These are phyloP conservation scores for Diplocarpon mali DNA, from an alignment of 2,329 filamentous ascomycete species.

Conservation along the genomic window DNA sequence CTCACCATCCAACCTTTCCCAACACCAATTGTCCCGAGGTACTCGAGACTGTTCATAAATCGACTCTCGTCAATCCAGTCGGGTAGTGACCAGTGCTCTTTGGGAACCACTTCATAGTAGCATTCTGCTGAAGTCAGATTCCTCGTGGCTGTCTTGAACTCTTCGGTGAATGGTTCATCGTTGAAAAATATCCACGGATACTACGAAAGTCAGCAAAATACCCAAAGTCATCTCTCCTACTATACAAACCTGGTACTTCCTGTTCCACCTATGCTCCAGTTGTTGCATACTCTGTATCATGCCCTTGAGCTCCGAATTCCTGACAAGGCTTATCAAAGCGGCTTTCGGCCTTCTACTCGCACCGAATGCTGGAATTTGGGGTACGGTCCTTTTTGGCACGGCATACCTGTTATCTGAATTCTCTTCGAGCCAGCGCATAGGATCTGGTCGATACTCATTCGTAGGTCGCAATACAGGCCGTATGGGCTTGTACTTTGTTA, in stretches of 20 bases:
- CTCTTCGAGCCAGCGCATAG: slow-evolving; percentile 26
- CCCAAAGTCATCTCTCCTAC: not conserved
- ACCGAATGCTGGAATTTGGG: not conserved
- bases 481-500: slow-evolving; percentile 7
- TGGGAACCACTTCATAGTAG: slow-evolving; percentile 62
- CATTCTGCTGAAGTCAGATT: slow-evolving; percentile 61
- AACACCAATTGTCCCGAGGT: slow-evolving; percentile 86
- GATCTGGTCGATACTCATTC: slow-evolving; percentile 18
- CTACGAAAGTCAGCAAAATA: slow-evolving; percentile 24
- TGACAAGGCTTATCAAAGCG: slow-evolving; percentile 54
- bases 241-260: slow-evolving; percentile 34
- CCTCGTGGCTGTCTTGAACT: slow-evolving; percentile 59
- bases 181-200: slow-evolving; percentile 90
- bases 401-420: slow-evolving; percentile 28
- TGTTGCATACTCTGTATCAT: slow-evolving; percentile 62
- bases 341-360: slow-evolving; percentile 26
- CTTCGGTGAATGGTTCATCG: slow-evolving; percentile 63
- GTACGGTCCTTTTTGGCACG: slow-evolving; percentile 9
- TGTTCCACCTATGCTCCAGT: slow-evolving; percentile 67
- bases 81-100: slow-evolving; percentile 93
- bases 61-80: slow-evolving; percentile 89
- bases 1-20: slow-evolving; percentile 94
- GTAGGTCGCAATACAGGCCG: slow-evolving; percentile 8
- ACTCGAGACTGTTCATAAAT: slow-evolving; percentile 76
- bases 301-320: slow-evolving; percentile 57